Base-by-base conservation (phyloP, 371 early-diverging fungal genomes). In the Mortierella sp. region DNA sequence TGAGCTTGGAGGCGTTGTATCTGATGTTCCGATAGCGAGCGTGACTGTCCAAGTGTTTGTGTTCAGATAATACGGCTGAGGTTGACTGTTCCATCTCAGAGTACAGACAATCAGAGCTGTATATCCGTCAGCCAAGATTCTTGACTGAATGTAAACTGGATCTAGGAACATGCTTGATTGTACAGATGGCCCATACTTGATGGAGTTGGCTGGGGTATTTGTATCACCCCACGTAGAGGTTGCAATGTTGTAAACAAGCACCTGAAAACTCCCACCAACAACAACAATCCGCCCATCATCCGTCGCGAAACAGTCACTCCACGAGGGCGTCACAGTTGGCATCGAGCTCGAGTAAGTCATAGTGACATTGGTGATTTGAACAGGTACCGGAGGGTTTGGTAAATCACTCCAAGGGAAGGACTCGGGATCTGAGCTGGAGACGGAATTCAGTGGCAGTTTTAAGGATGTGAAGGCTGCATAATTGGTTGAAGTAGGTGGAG, bases 301-400 rank as follows among this genome's bases (percentile, higher is more conserved):
- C 12, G 80, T 80, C 2, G 80, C 80, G 58, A 80, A 80, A 53
- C 80, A 80, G 58, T 80, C 80, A 19, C 53, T 74, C 80, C 80
- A 80, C 0, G 71, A 42, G 23, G 80, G 75, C 0, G 80, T 65
- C 2, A 61, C 56, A 1, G 64, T 67, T 0, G 80, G 55, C 0
- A 59, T 23, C 26, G 22, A 19, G 1, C 15, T 63, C 1, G 54
- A 47, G 32, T 42, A 74, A 19, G 80, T 68, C 80, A 80, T 70
- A 13, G 80, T 75, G 49, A 80, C 29, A 54, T 71, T 74, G 23
- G 49, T 61, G 43, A 80, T 80, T 9, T 80, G 68, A n/a, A 80
- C 15, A 10, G 80, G 55, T 1, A 70, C 64, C 2, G 80, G 80
- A 2, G 80, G 75, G 28, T 59, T 42, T 9, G 80, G 68, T 19